These are phyloP conservation scores for Irpex sp. DNA, from an alignment of 1,284 basidiomycete genomes.

Conservation along the genomic window DNA sequence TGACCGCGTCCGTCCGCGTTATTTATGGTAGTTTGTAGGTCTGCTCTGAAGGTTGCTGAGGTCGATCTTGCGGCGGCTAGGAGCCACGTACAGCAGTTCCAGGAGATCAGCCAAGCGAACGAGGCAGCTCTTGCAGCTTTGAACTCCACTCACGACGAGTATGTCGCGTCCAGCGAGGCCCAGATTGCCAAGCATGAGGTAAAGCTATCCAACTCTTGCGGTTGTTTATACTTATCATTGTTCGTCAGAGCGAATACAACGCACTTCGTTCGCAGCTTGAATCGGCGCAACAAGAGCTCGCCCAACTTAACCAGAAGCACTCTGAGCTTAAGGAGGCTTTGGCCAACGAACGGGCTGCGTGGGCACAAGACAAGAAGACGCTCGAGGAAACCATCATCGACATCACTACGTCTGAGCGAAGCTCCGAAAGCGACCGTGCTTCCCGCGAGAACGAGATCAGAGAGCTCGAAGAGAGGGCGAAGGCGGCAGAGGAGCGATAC, in stretches of 20 bases:
- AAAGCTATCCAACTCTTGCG: slow-evolving; percentile 14
- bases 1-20: neutral
- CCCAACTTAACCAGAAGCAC: slow-evolving; percentile 46
- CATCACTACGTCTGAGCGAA: slow-evolving; percentile 65
- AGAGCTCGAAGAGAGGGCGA: slow-evolving; percentile 66
- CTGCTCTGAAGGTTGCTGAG: slow-evolving; percentile 70
- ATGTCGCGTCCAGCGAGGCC: slow-evolving; percentile 65
- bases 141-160: slow-evolving; percentile 75
- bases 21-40: slow-evolving; percentile 36
- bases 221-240: slow-evolving; percentile 3
- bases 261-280: slow-evolving; percentile 63
- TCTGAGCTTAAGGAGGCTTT: slow-evolving; percentile 61
- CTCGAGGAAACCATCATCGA: slow-evolving; percentile 78
- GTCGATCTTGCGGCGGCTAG: slow-evolving; percentile 69
- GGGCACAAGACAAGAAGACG: slow-evolving; percentile 75
- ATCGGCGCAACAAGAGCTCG: slow-evolving; percentile 54
- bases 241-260: slow-evolving; percentile 59
- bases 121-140: slow-evolving; percentile 73
- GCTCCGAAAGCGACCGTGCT: slow-evolving; percentile 58
- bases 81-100: slow-evolving; percentile 78
- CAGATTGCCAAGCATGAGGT: slow-evolving; percentile 68
- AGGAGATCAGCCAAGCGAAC: slow-evolving; percentile 79
- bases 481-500: slow-evolving; percentile 80
- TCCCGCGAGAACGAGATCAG: slow-evolving; percentile 63
- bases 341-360: slow-evolving; percentile 63